A percentile compares a stretch with the other conserved stretches of the same genome.
These are phyloP conservation scores for Rhizophagus prolifer DNA, from an alignment of 192 early-diverging fungal species.

Conservation along the genomic window DNA sequence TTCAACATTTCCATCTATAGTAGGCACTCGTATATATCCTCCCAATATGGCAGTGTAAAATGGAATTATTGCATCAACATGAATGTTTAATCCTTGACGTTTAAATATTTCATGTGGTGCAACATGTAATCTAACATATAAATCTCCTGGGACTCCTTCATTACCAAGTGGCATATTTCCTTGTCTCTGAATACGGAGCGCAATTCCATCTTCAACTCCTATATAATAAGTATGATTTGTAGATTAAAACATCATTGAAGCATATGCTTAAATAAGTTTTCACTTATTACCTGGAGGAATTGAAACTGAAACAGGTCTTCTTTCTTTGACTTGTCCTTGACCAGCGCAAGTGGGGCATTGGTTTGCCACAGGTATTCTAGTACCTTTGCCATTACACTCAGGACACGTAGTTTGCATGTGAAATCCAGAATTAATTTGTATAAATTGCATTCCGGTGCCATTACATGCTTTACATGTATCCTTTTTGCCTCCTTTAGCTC, in stretches of 20 bases:
- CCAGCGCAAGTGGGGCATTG: slow-evolving; percentile 81
- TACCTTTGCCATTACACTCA: slow-evolving; percentile 83
- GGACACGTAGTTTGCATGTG: slow-evolving; percentile 83
- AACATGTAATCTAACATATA: slow-evolving; percentile 81
- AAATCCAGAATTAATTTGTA: slow-evolving; percentile 81
- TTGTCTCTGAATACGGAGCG: slow-evolving; percentile 72
- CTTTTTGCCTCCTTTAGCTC: slow-evolving; percentile 74
- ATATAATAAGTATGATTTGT: slow-evolving; percentile 1
- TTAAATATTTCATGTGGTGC: slow-evolving; percentile 74
- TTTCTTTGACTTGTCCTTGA: slow-evolving; percentile 73
- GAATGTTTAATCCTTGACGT: slow-evolving; percentile 79
- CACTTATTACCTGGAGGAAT: slow-evolving; percentile 68
- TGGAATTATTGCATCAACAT: slow-evolving; percentile 73
- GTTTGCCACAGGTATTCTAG: slow-evolving; percentile 60
- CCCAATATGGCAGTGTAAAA: slow-evolving; percentile 87
- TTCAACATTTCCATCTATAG: slow-evolving; percentile 95
- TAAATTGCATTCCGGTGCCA: slow-evolving; percentile 82
- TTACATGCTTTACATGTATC: slow-evolving; percentile 73
- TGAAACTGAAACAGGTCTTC: slow-evolving; percentile 68
- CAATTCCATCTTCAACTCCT: slow-evolving; percentile 80
- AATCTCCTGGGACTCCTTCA: slow-evolving; percentile 75
- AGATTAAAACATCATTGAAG: background rate
- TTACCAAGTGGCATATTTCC: slow-evolving; percentile 81
- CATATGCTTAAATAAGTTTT: background rate
- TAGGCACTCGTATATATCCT: slow-evolving; percentile 82